Evolutionary conservation across 345 rosid species (phyloP), one percentile per base, ranked within the genome.

Genomic region (Pelargonium nanum): DNA sequence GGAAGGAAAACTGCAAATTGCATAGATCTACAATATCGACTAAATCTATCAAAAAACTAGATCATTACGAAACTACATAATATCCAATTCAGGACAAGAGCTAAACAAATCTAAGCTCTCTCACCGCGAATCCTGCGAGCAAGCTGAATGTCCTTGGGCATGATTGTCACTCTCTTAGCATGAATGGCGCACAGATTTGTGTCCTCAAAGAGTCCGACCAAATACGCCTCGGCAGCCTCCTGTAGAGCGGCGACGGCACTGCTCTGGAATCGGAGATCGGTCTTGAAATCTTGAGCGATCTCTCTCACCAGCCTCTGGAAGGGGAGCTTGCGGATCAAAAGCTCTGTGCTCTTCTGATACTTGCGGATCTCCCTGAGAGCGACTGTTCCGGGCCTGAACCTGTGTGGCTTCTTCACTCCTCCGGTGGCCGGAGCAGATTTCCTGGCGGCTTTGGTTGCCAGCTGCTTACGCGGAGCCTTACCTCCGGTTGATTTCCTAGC

Each of bases 261-360:
- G 63, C 72, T 68, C 63, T 68, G 72, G 72, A 68, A 68, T 55
- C 72, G 56, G 57, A 68, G 67, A 50, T 68, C 72, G 20, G 72
- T 68, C 63, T 68, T 68, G 67, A 68, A 68, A 44, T 68, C 72
- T 63, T 68, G 72, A 0, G 72, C 72, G 23, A 68, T 68, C 67
- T 68, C 72, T 20, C 72, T 32, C 48, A 68, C 72, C 19, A 68
- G 67, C 66, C 72, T 57, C 67, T 68, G 72, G 72, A 68, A 68
- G 22, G 72, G 72, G 20, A 68, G 72, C 67, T 68, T 68, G 58
- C 72, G 64, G 57, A 68, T 68, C 67, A 68, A 59, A 19, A 68
- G 72, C 63, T 68, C 72, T 16, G 72, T 68, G 59, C 72, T 68
- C 72, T 68, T 68, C 72, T 68, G 72, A 55, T 68, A 68, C 67